Evolutionary conservation across 768 basidiomycete genomes (phyloP).

Genomic region (Lactifluus rugatus): DNA sequence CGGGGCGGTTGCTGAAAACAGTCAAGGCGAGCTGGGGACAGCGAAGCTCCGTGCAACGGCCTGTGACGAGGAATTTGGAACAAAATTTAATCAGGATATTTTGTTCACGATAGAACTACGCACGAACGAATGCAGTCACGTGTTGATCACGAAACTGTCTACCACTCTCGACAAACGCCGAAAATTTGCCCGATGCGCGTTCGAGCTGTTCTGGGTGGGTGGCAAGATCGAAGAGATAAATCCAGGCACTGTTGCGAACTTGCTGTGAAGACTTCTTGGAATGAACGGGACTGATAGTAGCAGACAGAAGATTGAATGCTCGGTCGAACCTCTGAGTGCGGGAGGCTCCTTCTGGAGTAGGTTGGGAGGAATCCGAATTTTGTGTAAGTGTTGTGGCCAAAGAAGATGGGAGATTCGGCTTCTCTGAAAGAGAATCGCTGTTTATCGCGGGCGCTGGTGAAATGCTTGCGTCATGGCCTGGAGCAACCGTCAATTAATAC

Average conservation of each 20-base stretch:
- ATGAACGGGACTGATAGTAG: background rate
- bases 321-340: constrained; percentile 14
- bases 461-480: background rate
- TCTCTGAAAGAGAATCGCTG: background rate
- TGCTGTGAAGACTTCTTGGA: background rate
- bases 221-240: constrained; percentile 18
- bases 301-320: constrained; percentile 5
- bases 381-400: background rate
- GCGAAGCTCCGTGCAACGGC: constrained; percentile 35
- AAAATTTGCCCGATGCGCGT: constrained; percentile 9
- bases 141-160: constrained; percentile 12
- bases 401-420: background rate
- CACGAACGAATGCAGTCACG: constrained; percentile 15
- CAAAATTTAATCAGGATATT: no score
- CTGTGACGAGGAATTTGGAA: constrained; percentile 26
- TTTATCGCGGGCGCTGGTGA: background rate
- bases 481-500: background rate
- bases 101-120: background rate
- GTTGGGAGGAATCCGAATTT: background rate
- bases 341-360: background rate
- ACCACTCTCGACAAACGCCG: constrained; percentile 11
- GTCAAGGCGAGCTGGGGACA: constrained; percentile 49
- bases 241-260: constrained; percentile 16
- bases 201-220: constrained; percentile 11
- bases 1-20: constrained; percentile 52